Base-by-base conservation (phyloP, 176 grass and related monocot species). In the Aechmea fasciata region DNA sequence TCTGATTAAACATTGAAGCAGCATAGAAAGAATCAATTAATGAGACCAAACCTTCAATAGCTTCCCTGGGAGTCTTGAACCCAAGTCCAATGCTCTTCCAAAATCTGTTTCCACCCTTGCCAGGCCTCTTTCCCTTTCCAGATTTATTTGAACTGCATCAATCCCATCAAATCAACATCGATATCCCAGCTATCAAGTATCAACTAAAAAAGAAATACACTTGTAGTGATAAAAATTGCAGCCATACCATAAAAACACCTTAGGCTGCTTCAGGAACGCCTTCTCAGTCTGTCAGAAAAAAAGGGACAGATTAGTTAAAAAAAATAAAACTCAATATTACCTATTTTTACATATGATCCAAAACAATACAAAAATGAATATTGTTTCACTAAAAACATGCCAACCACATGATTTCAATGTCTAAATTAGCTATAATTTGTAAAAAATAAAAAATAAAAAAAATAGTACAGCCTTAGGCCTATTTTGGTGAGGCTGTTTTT, bases 121-220 rank as follows among this genome's bases (percentile, higher is more conserved):
- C 65, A 67, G 65, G 65, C 65, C 65, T 67, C 65, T 67, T 67
- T 17, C 65, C 65, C 65, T 67, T 67, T 67, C 65, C 65, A 48
- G 65, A 33, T 47, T 67, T 67, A 15, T 67, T 67, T 11, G 65
- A 19, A 14, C 65, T 67, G 41, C 65, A 67, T 11, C 29, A 48
- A n/a, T 49, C 8, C 41, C 5, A 19, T 48, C 29, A 48, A n/a
- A 67, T 49, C 14, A 67, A 49, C 29, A 48, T 67, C 28, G 15
- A 49, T 41, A 41, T 41, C 10, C 33, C 64, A 66, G 41, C 6
- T 57, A 57, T 5, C 65, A n/a, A 49, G 1, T 57, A 57, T 5
- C 65, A n/a, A 49, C 17, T 47, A 10, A 67, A n/a, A 15, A 67
- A 48, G 48, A 15, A 17, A n/a, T 1, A 47, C 10, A 47, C 1